Conservation (phyloP, 257 asterid species). For the Scutellaria galericulata region DNA sequence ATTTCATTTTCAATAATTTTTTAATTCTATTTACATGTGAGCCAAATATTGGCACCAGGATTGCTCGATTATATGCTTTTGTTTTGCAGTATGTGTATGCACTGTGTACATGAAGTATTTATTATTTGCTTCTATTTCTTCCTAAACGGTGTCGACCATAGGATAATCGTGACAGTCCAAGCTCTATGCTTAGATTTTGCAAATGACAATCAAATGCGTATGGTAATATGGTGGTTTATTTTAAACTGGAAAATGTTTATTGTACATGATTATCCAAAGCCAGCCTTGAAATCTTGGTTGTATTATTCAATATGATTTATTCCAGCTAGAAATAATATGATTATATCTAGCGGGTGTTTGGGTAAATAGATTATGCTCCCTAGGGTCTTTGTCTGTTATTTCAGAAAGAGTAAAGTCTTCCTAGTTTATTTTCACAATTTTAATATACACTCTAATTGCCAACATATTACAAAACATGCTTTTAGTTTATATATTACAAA, state of each 20-base stretch:
- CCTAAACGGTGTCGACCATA: background rate
- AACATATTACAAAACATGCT: too few species aligned
- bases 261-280: background rate
- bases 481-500: too few species aligned
- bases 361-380: too few species aligned
- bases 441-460: too few species aligned
- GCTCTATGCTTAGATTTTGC: background rate
- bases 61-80: background rate
- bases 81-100: background rate
- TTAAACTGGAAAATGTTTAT: background rate
- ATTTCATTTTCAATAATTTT: slow-evolving; percentile 5
- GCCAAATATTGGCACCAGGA: background rate
- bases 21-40: background rate
- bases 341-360: too few species aligned
- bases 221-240: background rate
- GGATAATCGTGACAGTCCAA: background rate
- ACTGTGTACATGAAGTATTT: background rate
- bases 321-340: too few species aligned
- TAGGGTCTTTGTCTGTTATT: too few species aligned
- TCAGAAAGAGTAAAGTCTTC: too few species aligned
- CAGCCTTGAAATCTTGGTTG: too few species aligned
- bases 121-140: background rate
- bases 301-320: too few species aligned
- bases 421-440: too few species aligned
- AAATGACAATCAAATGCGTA: background rate